Evolutionary conservation across 2,329 filamentous ascomycete genomes (phyloP).

Genomic region (Aspergillus fumigatus): DNA sequence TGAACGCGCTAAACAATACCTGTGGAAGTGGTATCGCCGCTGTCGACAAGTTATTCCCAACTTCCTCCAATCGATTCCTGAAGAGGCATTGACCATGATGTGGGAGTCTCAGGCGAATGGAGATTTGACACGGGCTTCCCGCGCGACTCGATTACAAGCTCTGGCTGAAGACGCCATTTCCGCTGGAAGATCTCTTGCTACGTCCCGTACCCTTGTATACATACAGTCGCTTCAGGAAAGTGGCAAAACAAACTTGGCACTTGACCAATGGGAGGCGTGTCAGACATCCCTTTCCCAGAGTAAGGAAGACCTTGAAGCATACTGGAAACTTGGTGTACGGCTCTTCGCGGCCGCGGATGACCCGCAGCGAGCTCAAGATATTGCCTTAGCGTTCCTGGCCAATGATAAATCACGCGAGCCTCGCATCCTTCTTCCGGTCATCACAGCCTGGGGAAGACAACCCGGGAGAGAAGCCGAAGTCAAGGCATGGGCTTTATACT

Average conservation of each 20-base stretch:
- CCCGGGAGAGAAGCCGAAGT: slow-evolving; percentile 47
- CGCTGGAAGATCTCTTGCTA: slow-evolving; percentile 52
- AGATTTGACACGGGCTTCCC: slow-evolving; percentile 45
- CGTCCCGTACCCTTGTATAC: slow-evolving; percentile 59
- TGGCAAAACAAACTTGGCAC: slow-evolving; percentile 56
- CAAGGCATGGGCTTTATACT: slow-evolving; percentile 65
- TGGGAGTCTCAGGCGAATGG: slow-evolving; percentile 55
- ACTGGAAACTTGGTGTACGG: slow-evolving; percentile 48
- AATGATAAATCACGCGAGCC: slow-evolving; percentile 41
- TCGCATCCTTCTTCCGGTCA: slow-evolving; percentile 57
- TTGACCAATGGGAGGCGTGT: slow-evolving; percentile 60
- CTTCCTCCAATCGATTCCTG: slow-evolving; percentile 54
- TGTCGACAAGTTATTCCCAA: slow-evolving; percentile 44
- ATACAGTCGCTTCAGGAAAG: slow-evolving; percentile 65
- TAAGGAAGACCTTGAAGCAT: slow-evolving; percentile 35
- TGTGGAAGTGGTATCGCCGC: slow-evolving; percentile 50
- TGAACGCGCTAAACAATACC: slow-evolving; percentile 28
- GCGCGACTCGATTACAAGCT: slow-evolving; percentile 56
- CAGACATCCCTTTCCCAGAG: slow-evolving; percentile 49
- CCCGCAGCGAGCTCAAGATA: slow-evolving; percentile 45
- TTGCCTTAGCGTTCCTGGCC: slow-evolving; percentile 42
- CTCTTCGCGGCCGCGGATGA: slow-evolving; percentile 47
- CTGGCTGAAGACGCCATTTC: slow-evolving; percentile 64
- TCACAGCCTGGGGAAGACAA: slow-evolving; percentile 59
- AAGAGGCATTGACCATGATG: slow-evolving; percentile 58